Evolutionary conservation across 352 stramenopile species (phyloP).

Genomic region (Phytophthora megakarya): DNA sequence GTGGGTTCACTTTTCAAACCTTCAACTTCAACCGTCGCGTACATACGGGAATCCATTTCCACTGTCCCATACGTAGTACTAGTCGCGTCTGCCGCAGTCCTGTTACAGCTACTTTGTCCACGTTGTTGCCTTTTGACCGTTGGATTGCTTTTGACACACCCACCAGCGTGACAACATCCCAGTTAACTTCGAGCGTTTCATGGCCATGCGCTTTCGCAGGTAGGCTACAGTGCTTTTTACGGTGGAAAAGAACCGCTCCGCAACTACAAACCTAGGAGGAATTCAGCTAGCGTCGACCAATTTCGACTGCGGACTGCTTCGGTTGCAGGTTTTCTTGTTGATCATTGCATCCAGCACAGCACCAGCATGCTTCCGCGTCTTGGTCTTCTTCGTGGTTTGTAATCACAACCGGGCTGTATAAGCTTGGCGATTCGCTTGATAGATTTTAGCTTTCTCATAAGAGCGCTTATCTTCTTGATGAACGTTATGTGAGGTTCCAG

Average conservation of each 20-base stretch:
- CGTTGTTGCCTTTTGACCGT: too few species aligned
- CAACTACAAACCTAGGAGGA: constrained; percentile 5
- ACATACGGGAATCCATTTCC: too few species aligned
- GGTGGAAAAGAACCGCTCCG: constrained; percentile 4
- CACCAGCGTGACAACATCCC: not conserved
- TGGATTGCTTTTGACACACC: not conserved
- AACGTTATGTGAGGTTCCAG: not conserved
- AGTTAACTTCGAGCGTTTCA: constrained; percentile 1
- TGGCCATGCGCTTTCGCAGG: not conserved
- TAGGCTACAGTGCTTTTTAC: constrained; percentile 9
- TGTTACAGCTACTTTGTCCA: too few species aligned
- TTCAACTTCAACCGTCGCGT: too few species aligned
- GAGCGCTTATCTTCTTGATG: constrained; percentile 1
- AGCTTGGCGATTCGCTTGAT: constrained; percentile 1
- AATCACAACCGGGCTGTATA: not conserved
- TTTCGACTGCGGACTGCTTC: not conserved
- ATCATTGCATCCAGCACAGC: not conserved
- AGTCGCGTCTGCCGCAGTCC: too few species aligned
- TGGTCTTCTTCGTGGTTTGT: constrained; percentile 5
- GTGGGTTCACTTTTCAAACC: too few species aligned
- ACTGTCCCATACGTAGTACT: too few species aligned
- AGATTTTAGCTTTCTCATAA: constrained; percentile 12
- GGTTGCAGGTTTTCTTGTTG: not conserved
- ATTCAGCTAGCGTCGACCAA: constrained; percentile 6
- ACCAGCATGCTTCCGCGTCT: not conserved